These are phyloP conservation scores for Leccinum solheimii DNA, from an alignment of 1,284 basidiomycete genomes.

Conservation along the genomic window DNA sequence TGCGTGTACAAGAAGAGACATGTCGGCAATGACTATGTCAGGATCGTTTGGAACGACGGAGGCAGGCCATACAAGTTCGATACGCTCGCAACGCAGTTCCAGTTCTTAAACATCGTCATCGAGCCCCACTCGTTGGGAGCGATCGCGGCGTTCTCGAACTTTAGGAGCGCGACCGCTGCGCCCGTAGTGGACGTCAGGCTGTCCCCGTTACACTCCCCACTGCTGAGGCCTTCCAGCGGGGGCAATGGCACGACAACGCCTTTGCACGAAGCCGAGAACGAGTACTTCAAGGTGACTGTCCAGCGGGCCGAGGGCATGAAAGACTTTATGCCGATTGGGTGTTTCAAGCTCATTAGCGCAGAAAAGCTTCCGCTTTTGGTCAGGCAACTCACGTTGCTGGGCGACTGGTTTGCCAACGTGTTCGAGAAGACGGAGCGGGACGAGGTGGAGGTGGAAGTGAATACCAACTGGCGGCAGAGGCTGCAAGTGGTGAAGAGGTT, in stretches of 20 bases:
- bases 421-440: conserved; percentile 76
- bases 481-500: conserved; percentile 77
- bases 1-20: conserved; percentile 87
- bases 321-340: conserved; percentile 87
- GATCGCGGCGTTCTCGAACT: conserved; percentile 76
- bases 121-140: conserved; percentile 89
- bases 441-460: conserved; percentile 71
- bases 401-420: conserved; percentile 86
- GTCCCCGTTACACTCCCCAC: conserved; percentile 26
- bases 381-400: conserved; percentile 80
- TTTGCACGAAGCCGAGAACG: conserved; percentile 65
- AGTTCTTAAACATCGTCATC: conserved; percentile 97
- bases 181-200: conserved; percentile 16
- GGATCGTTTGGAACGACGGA: conserved; percentile 98
- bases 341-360: conserved; percentile 90
- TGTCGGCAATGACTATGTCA: conserved; percentile 93
- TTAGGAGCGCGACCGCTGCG: conserved; percentile 16
- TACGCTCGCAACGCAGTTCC: conserved; percentile 91
- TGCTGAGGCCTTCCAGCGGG: conserved; percentile 12
- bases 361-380: conserved; percentile 81
- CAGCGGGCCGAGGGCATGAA: conserved; percentile 87
- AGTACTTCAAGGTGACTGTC: conserved; percentile 90
- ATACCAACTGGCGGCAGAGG: conserved; percentile 86
- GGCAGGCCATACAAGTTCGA: conserved; percentile 87
- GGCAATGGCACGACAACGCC: conserved; percentile 8